phyloP scores from a whole-genome alignment of 2,329 filamentous ascomycete genomes.

The Trichoderma sp. region DNA sequence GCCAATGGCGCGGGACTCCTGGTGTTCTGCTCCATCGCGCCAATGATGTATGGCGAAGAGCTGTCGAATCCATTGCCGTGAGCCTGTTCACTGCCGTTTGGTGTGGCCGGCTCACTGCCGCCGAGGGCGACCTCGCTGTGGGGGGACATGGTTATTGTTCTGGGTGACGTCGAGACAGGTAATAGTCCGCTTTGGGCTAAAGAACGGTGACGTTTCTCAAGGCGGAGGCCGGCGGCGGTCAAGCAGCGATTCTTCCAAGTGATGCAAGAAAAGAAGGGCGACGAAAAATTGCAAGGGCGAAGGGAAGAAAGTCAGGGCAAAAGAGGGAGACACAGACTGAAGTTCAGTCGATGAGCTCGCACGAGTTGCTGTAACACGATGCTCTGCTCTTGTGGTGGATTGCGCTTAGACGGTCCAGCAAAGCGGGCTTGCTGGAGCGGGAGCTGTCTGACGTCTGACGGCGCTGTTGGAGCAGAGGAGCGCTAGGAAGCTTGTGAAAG shows the following conservation, averaged over 20 bases:
- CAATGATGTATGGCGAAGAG: constrained; percentile 14
- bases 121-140: constrained; percentile 41
- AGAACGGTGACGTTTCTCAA: constrained; percentile 13
- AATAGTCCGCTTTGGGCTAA: not conserved
- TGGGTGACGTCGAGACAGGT: constrained; percentile 23
- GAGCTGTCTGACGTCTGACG: constrained; percentile 11
- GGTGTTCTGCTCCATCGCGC: constrained; percentile 12
- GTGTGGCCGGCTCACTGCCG: constrained; percentile 32
- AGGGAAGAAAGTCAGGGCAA: not conserved
- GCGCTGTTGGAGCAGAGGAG: constrained; percentile 20
- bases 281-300: not conserved
- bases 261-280: not conserved
- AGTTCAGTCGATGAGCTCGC: not conserved
- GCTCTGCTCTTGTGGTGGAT: not conserved
- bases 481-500: constrained; percentile 20
- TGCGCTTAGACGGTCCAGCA: not conserved
- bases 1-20: constrained; percentile 30
- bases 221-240: not conserved
- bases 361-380: not conserved
- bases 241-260: not conserved
- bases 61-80: constrained; percentile 14
- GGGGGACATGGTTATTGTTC: constrained; percentile 38
- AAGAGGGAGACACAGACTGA: not conserved
- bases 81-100: constrained; percentile 27
- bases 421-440: not conserved